These are phyloP conservation scores for Chaetomium strumarium DNA, from an alignment of 2,329 filamentous ascomycete species.

Conservation along the genomic window DNA sequence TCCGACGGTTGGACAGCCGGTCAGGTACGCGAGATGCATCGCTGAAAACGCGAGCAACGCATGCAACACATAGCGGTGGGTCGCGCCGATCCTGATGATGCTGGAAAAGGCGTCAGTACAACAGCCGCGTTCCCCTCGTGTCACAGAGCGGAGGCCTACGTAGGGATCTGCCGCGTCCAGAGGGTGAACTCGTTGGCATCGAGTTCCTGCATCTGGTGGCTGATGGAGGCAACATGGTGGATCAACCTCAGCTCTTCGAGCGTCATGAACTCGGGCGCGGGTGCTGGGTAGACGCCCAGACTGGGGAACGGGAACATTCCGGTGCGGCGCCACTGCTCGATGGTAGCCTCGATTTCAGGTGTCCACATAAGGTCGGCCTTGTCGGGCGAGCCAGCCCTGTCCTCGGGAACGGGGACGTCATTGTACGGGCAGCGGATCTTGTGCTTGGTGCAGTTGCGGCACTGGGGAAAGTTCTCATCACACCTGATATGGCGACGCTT, in stretches of 20 bases:
- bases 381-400: conserved; percentile 54
- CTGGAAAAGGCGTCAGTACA: conserved; percentile 39
- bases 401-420: conserved; percentile 67
- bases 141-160: conserved; percentile 51
- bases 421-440: conserved; percentile 98
- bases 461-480: conserved; percentile 97
- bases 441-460: conserved; percentile 98
- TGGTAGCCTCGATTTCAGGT: conserved; percentile 72
- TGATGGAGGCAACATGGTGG: conserved; percentile 82
- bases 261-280: conserved; percentile 66
- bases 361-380: conserved; percentile 76
- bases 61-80: conserved; percentile 87
- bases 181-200: conserved; percentile 79
- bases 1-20: conserved; percentile 75
- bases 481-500: conserved; percentile 96
- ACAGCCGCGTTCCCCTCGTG: not conserved
- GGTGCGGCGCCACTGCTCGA: conserved; percentile 77
- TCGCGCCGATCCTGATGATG: conserved; percentile 75
- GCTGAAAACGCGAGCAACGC: conserved; percentile 90
- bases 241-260: conserved; percentile 80
- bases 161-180: conserved; percentile 89
- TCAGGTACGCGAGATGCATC: conserved; percentile 85
- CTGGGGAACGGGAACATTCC: conserved; percentile 81
- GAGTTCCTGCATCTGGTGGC: conserved; percentile 70
- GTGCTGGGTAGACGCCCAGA: conserved; percentile 68